phyloP scores from a whole-genome alignment of 192 early-diverging fungal genomes.

The Mortierella hygrophila region DNA sequence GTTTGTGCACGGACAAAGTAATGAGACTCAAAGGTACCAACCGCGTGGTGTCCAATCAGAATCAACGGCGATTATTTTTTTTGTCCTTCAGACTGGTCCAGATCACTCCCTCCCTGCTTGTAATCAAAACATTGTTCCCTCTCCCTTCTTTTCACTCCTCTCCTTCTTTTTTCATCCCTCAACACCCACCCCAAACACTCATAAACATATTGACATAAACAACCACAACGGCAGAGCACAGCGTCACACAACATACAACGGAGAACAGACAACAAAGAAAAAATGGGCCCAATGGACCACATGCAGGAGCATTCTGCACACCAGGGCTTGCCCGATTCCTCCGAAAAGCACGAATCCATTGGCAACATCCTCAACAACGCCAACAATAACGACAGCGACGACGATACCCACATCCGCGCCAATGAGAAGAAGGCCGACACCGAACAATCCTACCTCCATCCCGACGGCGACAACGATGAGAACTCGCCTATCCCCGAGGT shows the following conservation, averaged over 20 bases:
- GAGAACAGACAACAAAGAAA: neutral
- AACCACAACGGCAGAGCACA: neutral
- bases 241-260: neutral
- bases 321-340: slow-evolving; percentile 11
- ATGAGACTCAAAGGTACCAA: too few species aligned
- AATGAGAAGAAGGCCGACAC: slow-evolving; percentile 36
- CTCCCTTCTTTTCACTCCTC: neutral
- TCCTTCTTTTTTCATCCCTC: neutral
- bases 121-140: neutral
- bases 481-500: slow-evolving; percentile 55
- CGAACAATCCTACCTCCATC: slow-evolving; percentile 30
- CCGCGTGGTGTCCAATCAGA: too few species aligned
- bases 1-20: too few species aligned
- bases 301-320: slow-evolving; percentile 30
- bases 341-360: neutral
- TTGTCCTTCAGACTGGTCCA: too few species aligned
- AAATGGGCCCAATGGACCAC: slow-evolving; percentile 17
- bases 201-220: neutral
- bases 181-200: neutral
- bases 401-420: neutral
- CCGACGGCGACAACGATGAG: slow-evolving; percentile 31
- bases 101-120: too few species aligned
- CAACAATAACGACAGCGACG: too few species aligned
- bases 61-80: too few species aligned
- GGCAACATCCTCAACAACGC: neutral